Percentiles rank a stretch among this genome's conserved stretches.
These are phyloP conservation scores for Micractinium conductrix DNA, from an alignment of 139 green algal genomes.

Conservation along the genomic window DNA sequence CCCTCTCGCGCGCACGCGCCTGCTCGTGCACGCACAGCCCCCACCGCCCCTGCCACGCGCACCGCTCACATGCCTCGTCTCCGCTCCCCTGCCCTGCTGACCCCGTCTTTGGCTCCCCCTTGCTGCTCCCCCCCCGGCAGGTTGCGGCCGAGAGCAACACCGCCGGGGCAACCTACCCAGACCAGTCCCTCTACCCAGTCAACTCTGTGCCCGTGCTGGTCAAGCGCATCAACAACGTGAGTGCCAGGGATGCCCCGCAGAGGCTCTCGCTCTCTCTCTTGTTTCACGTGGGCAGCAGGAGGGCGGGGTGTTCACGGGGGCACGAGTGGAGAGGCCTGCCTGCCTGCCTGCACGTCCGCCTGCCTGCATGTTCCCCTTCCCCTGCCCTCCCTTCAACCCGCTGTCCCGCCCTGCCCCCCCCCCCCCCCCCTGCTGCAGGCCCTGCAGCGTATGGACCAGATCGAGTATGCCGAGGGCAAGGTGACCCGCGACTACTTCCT, in stretches of 20 bases:
- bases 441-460: constrained; percentile 74
- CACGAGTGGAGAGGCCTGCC: background rate
- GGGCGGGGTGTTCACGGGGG: background rate
- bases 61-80: background rate
- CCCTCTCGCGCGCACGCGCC: background rate
- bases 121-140: constrained; percentile 86
- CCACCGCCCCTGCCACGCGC: too few relatives aligned
- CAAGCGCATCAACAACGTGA: constrained; percentile 80
- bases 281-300: background rate
- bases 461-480: constrained; percentile 74
- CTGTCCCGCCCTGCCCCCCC: background rate
- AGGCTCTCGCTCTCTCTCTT: too few relatives aligned
- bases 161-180: constrained; percentile 78
- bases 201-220: constrained; percentile 79
- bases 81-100: background rate
- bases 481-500: constrained; percentile 66
- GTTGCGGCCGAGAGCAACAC: constrained; percentile 84
- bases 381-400: background rate
- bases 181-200: constrained; percentile 84
- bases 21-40: background rate
- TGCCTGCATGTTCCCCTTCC: too few relatives aligned
- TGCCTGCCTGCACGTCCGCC: background rate
- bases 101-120: constrained; percentile 33
- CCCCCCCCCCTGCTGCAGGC: constrained; percentile 27
- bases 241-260: background rate